Evolutionary conservation across 148 eudicot species (phyloP).

Genomic region (Oxyria digyna): DNA sequence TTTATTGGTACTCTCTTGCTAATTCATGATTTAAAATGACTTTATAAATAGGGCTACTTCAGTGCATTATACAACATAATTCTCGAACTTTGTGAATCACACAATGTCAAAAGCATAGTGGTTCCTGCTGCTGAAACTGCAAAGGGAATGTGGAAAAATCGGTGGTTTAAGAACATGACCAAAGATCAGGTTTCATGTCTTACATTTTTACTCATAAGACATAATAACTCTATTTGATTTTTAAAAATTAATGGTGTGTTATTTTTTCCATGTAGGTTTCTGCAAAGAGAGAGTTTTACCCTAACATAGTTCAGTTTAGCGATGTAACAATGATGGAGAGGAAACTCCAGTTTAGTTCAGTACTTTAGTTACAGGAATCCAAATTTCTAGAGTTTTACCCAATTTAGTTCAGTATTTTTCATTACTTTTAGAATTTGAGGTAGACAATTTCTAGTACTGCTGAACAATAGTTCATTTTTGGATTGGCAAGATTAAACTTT

Average conservation of each 20-base stretch:
- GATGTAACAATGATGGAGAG: neutral
- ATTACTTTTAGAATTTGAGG: too few relatives aligned
- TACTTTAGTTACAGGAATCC: neutral
- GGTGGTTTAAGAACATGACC: neutral
- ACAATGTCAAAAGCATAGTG: neutral
- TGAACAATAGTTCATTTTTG: too few relatives aligned
- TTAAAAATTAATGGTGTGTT: neutral
- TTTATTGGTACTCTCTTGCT: too few relatives aligned
- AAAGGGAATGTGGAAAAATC: neutral
- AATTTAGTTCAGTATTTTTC: too few relatives aligned
- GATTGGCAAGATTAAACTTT: too few relatives aligned
- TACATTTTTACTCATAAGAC: too few relatives aligned
- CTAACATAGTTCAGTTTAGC: neutral
- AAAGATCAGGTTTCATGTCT: neutral
- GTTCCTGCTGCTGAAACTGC: neutral
- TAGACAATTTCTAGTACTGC: too few relatives aligned
- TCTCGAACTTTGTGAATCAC: neutral
- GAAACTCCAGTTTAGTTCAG: too few relatives aligned
- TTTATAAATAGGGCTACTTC: neutral
- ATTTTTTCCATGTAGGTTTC: neutral
- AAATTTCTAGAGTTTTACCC: too few relatives aligned
- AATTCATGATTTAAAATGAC: neutral
- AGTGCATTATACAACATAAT: neutral
- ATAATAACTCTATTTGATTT: neutral
- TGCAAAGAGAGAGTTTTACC: neutral